A percentile compares a stretch with the other conserved stretches of the same genome.
Evolutionary conservation across 2,329 filamentous ascomycete species (phyloP).

Genomic region (Phaeosphaeria sp.): DNA sequence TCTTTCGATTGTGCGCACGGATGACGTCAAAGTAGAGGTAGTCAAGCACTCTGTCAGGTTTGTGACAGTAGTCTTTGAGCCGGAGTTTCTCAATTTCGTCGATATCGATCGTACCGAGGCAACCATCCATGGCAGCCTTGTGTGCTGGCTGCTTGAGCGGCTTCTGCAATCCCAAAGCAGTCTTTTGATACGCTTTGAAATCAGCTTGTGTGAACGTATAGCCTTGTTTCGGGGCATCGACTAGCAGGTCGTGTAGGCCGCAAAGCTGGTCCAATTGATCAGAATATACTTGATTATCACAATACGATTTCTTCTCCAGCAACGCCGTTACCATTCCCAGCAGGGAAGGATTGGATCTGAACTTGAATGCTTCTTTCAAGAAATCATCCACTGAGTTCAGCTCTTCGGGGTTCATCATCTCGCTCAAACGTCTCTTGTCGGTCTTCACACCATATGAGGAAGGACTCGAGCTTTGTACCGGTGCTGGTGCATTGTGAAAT

Average conservation of each 20-base stretch:
- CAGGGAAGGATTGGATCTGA: conserved; percentile 63
- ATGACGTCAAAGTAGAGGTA: conserved; percentile 65
- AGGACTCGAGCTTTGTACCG: conserved; percentile 55
- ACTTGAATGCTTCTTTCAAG: conserved; percentile 61
- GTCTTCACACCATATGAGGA: conserved; percentile 59
- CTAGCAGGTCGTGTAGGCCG: conserved; percentile 54
- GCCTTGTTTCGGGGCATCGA: conserved; percentile 55
- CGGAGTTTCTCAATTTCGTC: conserved; percentile 18
- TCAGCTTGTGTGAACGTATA: conserved; percentile 57
- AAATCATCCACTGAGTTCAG: conserved; percentile 53
- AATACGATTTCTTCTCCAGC: conserved; percentile 69
- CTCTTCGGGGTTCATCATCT: conserved; percentile 46
- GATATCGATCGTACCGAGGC: not conserved
- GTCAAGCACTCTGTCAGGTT: conserved; percentile 64
- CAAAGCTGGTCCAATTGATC: conserved; percentile 32
- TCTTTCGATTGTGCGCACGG: conserved; percentile 19
- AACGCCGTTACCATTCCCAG: conserved; percentile 70
- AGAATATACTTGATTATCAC: conserved; percentile 37
- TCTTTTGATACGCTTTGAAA: not conserved
- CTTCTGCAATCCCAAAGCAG: conserved; percentile 7
- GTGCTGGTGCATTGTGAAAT: conserved; percentile 68
- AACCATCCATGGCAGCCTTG: conserved; percentile 39
- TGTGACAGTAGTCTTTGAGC: conserved; percentile 27
- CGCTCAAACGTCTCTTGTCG: conserved; percentile 55
- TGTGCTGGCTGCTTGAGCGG: conserved; percentile 57